These are phyloP conservation scores for Corymbia citriodora DNA, from an alignment of 441 rosid species.

Conservation along the genomic window DNA sequence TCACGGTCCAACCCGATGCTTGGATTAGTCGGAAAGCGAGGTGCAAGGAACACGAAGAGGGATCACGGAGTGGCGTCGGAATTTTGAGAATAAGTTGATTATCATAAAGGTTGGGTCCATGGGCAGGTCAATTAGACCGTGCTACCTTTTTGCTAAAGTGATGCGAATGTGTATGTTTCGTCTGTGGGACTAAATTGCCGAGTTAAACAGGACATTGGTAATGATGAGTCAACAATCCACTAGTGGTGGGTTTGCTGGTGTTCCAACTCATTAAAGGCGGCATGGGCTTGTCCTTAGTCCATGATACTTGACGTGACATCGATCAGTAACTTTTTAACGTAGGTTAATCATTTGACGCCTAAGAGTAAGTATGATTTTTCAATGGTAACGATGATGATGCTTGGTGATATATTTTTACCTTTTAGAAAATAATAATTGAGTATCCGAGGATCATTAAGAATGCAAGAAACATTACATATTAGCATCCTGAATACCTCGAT, in stretches of 20 bases:
- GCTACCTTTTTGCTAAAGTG: not conserved
- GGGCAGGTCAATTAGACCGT: not conserved
- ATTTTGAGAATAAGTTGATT: not conserved
- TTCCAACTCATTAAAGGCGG: not conserved
- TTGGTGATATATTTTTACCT: not conserved
- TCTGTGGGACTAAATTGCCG: not conserved
- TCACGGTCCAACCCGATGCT: not conserved
- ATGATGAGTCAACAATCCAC: not conserved
- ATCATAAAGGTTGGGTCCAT: not conserved
- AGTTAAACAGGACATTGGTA: not conserved
- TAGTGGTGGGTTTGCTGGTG: not conserved
- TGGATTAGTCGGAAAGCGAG: not conserved
- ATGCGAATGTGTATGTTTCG: not conserved
- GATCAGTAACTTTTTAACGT: not conserved
- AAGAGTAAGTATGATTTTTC: not conserved
- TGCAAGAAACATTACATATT: not conserved
- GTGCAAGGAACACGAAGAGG: too few relatives aligned
- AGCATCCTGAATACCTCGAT: not conserved
- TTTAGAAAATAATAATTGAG: not conserved
- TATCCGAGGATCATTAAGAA: not conserved
- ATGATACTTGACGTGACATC: not conserved
- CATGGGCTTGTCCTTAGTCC: not conserved
- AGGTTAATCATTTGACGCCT: not conserved
- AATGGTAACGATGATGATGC: not conserved
- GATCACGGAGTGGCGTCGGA: accelerated